Evolutionary conservation across 139 green algal genomes (phyloP).

Genomic region (Pleodorina starrii): DNA sequence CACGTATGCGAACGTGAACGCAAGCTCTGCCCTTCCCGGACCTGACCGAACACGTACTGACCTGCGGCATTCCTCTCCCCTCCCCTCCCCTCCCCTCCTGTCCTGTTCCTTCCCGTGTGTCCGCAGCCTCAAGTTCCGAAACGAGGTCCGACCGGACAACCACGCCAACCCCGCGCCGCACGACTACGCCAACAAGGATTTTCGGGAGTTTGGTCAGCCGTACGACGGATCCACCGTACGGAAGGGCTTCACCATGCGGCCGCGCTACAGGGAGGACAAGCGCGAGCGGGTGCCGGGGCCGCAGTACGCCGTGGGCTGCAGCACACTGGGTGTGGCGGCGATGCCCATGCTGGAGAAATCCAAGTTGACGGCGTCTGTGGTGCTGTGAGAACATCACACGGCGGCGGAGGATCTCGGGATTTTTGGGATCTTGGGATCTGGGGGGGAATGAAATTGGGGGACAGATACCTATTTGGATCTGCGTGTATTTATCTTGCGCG

Average conservation of each 20-base stretch:
- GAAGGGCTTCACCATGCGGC: slow-evolving; percentile 39
- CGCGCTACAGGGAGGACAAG: neutral
- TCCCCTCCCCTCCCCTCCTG: too few species aligned
- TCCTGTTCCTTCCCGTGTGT: too few species aligned
- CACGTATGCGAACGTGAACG: too few species aligned
- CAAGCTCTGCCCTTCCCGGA: too few species aligned
- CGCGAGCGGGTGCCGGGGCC: slow-evolving; percentile 26
- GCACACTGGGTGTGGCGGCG: slow-evolving; percentile 46
- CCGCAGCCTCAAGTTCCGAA: slow-evolving; percentile 38
- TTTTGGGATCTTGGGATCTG: too few species aligned
- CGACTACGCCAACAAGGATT: slow-evolving; percentile 57
- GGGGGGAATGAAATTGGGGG: too few species aligned
- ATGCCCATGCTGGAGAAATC: slow-evolving; percentile 13
- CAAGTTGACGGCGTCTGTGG: neutral
- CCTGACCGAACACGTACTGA: too few species aligned
- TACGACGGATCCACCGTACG: neutral
- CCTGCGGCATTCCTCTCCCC: too few species aligned
- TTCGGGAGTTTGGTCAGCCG: neutral
- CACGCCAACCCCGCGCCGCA: slow-evolving; percentile 42
- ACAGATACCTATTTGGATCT: too few species aligned
- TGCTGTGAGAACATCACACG: slow-evolving; percentile 32
- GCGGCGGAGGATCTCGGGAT: too few species aligned
- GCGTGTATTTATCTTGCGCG: too few species aligned
- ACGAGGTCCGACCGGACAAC: neutral
- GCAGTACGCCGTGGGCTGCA: slow-evolving; percentile 43